phyloP scores from a whole-genome alignment of 2,329 filamentous ascomycete species.

The Arthrobotrys sinensis region DNA sequence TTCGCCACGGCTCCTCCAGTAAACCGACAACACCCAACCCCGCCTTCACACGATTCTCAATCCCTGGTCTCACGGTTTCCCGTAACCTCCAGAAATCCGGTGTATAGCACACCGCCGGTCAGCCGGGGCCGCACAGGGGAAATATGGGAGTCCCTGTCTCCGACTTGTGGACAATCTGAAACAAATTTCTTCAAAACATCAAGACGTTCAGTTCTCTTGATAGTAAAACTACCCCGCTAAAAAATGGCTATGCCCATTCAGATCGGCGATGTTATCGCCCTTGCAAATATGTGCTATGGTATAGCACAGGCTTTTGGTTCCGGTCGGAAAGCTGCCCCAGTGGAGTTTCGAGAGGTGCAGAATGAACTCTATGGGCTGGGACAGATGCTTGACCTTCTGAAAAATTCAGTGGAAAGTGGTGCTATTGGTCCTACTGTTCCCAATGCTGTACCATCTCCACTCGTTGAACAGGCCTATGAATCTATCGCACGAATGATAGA shows the following conservation, averaged over 20 bases:
- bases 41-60: slow-evolving; percentile 39
- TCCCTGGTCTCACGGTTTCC: slow-evolving; percentile 15
- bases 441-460: slow-evolving; percentile 19
- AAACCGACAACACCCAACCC: slow-evolving; percentile 55
- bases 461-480: slow-evolving; percentile 37
- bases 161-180: slow-evolving; percentile 49
- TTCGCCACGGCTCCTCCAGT: slow-evolving; percentile 31
- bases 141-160: slow-evolving; percentile 60
- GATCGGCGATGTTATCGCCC: slow-evolving; percentile 65
- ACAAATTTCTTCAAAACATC: slow-evolving; percentile 18
- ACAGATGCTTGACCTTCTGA: slow-evolving; percentile 63
- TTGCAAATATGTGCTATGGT: slow-evolving; percentile 65
- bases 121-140: slow-evolving; percentile 43
- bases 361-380: slow-evolving; percentile 65
- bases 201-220: background rate
- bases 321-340: slow-evolving; percentile 65
- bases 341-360: slow-evolving; percentile 65
- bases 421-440: slow-evolving; percentile 27
- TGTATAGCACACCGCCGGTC: slow-evolving; percentile 46
- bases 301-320: slow-evolving; percentile 65
- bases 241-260: slow-evolving; percentile 65
- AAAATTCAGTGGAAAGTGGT: slow-evolving; percentile 47
- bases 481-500: slow-evolving; percentile 50
- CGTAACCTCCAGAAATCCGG: slow-evolving; percentile 26
- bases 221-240: slow-evolving; percentile 12